Percentiles rank a stretch among this genome's conserved stretches.
These are phyloP conservation scores for Beauveria pseudobassiana DNA, from an alignment of 2,329 filamentous ascomycete species.

Conservation along the genomic window DNA sequence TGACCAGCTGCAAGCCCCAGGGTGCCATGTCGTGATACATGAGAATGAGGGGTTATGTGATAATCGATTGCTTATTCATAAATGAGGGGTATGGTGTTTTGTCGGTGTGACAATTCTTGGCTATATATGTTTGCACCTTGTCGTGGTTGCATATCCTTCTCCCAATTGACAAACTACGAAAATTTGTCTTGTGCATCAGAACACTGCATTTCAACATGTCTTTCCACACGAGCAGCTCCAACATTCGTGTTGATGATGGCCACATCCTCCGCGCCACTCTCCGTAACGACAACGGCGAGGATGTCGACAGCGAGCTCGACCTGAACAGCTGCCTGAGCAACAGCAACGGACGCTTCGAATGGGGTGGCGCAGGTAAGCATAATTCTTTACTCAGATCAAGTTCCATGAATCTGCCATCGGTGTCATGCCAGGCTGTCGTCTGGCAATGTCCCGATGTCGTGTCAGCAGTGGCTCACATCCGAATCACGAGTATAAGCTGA, in stretches of 20 bases:
- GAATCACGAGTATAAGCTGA: neutral
- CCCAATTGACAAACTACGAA: too few relatives aligned
- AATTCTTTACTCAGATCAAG: neutral
- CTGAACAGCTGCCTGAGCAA: constrained; percentile 46
- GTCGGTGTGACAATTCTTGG: neutral
- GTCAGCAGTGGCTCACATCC: neutral
- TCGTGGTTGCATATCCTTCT: neutral
- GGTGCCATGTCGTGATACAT: neutral
- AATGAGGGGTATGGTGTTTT: neutral
- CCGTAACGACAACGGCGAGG: constrained; percentile 33
- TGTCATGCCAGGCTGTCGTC: neutral
- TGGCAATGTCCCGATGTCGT: too few relatives aligned
- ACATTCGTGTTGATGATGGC: constrained; percentile 42
- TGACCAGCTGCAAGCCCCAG: neutral
- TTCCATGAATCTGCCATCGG: neutral
- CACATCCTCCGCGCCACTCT: constrained; percentile 36
- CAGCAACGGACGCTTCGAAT: constrained; percentile 39
- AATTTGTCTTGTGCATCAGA: neutral
- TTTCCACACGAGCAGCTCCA: constrained; percentile 41
- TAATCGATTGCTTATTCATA: neutral
- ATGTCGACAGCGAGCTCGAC: constrained; percentile 33
- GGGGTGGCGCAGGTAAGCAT: constrained; percentile 29
- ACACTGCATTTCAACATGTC: neutral
- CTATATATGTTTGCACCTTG: neutral
- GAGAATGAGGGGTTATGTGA: neutral